phyloP scores from a whole-genome alignment of 805 yeast species.

The Millerozyma miso region DNA sequence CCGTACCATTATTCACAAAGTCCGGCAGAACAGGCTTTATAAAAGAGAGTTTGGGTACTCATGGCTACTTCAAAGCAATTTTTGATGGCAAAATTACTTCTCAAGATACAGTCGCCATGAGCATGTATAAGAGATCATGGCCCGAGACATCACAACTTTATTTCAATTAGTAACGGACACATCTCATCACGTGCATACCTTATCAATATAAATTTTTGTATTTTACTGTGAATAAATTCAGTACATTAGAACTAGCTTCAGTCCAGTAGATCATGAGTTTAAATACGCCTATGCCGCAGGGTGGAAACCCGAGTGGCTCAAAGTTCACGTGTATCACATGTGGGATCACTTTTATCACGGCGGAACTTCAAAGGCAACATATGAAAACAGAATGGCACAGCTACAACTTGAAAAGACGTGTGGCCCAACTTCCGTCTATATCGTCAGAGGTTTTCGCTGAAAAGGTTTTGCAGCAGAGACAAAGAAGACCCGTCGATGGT shows the following conservation, averaged over 20 bases:
- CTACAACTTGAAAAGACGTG: slow-evolving; percentile 41
- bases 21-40: slow-evolving; percentile 92
- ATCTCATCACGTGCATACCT: background rate
- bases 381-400: slow-evolving; percentile 47
- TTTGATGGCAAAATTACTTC: slow-evolving; percentile 88
- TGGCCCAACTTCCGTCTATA: slow-evolving; percentile 63
- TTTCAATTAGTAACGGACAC: background rate
- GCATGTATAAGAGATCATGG: slow-evolving; percentile 91
- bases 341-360: slow-evolving; percentile 32
- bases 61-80: slow-evolving; percentile 94
- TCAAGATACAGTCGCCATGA: slow-evolving; percentile 92
- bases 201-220: background rate
- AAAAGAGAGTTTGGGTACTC: slow-evolving; percentile 95
- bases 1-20: slow-evolving; percentile 88
- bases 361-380: slow-evolving; percentile 37
- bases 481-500: slow-evolving; percentile 14
- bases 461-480: slow-evolving; percentile 44
- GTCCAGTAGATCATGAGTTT: slow-evolving; percentile 7
- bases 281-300: slow-evolving; percentile 14
- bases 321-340: slow-evolving; percentile 39
- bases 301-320: slow-evolving; percentile 20
- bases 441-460: slow-evolving; percentile 66
- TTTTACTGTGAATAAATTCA: background rate
- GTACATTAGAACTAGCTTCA: too few relatives aligned
- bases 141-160: slow-evolving; percentile 49